These are phyloP conservation scores for Caryopteris hybrid DNA, from an alignment of 305 asterid genomes.

Conservation along the genomic window DNA sequence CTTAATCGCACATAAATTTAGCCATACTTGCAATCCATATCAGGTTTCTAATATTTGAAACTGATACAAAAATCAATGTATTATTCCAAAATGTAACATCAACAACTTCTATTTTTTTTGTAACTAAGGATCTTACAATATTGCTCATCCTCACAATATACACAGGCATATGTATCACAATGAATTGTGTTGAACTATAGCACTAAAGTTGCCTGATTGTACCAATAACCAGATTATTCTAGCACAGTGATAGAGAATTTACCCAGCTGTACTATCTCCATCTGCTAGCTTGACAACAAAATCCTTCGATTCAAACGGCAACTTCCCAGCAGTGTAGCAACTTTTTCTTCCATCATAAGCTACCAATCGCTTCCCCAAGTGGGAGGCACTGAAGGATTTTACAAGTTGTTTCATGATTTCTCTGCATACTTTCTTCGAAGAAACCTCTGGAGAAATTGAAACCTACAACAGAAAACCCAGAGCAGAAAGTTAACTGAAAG, in stretches of 20 bases:
- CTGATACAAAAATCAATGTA: no score
- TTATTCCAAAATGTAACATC: no score
- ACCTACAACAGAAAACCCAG: constrained; percentile 36
- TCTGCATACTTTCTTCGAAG: constrained; percentile 52
- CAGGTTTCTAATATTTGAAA: no score
- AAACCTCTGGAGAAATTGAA: constrained; percentile 60
- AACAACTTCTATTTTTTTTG: no score
- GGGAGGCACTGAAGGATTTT: constrained; percentile 17
- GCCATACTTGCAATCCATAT: no score
- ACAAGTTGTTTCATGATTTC: constrained; percentile 34
- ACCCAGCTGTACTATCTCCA: constrained; percentile 34
- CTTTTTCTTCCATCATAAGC: constrained; percentile 84
- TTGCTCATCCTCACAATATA: no score
- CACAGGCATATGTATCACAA: no score
- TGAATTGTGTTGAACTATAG: not conserved
- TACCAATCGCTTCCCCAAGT: constrained; percentile 35
- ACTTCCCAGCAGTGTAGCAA: constrained; percentile 57
- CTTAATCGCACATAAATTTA: no score
- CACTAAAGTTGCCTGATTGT: not conserved
- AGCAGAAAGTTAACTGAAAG: no score
- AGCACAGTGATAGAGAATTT: not conserved
- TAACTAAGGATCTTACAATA: no score
- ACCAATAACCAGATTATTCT: not conserved
- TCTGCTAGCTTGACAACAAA: constrained; percentile 45
- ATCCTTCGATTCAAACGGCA: constrained; percentile 70